A percentile compares a stretch with the other conserved stretches of the same genome.
Evolutionary conservation across 140 eudicot species (phyloP).

Genomic region (Erigeron philadelphicus): DNA sequence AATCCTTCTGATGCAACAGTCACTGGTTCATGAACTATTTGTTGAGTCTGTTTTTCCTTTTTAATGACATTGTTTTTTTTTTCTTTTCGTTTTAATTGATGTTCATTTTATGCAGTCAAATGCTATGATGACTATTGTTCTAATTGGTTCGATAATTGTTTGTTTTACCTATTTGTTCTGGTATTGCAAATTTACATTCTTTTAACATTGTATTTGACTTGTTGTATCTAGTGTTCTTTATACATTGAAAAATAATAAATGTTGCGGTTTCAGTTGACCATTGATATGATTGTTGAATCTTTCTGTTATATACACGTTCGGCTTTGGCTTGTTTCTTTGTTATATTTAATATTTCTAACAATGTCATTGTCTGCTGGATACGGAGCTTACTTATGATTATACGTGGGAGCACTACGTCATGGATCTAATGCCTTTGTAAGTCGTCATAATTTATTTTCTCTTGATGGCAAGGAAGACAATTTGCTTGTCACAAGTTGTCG

Average conservation of each 20-base stretch:
- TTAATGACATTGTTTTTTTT: constrained; percentile 18
- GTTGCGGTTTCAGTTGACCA: constrained; percentile 11
- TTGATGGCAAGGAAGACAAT: not conserved
- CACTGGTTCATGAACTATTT: constrained; percentile 20
- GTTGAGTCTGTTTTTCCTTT: constrained; percentile 26
- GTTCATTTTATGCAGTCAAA: constrained; percentile 20
- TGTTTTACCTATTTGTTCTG: constrained; percentile 12
- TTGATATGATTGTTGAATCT: not conserved
- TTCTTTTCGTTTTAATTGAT: not conserved
- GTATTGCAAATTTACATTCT: constrained; percentile 25
- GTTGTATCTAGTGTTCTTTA: constrained; percentile 22
- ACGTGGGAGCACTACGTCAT: not conserved
- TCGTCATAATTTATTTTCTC: not conserved
- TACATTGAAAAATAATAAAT: constrained; percentile 25
- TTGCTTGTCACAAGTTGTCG: not conserved
- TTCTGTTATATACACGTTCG: not conserved
- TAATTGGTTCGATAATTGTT: not conserved
- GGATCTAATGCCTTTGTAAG: constrained; percentile 16
- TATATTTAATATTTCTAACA: not conserved
- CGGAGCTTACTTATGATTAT: constrained; percentile 3
- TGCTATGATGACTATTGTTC: constrained; percentile 22
- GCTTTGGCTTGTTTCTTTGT: not conserved
- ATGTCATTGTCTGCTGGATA: not conserved
- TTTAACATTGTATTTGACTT: constrained; percentile 24
- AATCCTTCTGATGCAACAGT: constrained; percentile 29